Base-by-base conservation (phyloP, 176 grass and related monocot species). In the Oryza glaberrima region DNA sequence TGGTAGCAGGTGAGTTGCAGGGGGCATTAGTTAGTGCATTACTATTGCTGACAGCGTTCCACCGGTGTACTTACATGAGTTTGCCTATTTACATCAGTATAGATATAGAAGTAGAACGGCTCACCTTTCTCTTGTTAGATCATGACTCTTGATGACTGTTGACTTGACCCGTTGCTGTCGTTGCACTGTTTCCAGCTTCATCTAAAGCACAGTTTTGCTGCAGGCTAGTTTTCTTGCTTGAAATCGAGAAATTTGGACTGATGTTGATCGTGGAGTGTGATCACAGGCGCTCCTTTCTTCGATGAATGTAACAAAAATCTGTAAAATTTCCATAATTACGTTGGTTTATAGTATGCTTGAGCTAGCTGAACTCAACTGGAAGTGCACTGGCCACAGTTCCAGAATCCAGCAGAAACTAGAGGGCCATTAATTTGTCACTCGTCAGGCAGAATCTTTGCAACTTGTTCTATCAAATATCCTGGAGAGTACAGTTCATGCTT, bases 391-490 rank as follows among this genome's bases (percentile, higher is more conserved):
- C 20, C 40, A 45, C 11, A 72, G 54, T 60, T 61, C 7, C 58
- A 63, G 58, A 63, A 63, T 11, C 58, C 58, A 23, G 8, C 43
- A 73, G 71, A 72, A 72, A 46, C n/a, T 5, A 14, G 17, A 43
- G 40, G 71, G 9, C 5, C 71, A 48, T 49, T 38, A 38, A 38
- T 38, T 49, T 45, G 25, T 73, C 19, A 58, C 6, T 49, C 15
- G 36, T 58, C 32, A 8, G 4, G 28, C 19, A 46, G 20, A 76
- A 26, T 41, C 64, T 83, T 54, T 56, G 63, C 32, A n/a, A 41
- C 65, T 77, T 56, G 82, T 56, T 41, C 64, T 7, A 32, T 51
- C 73, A 77, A 77, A 77, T 32, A 56, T 69, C 46, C 54, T 64
- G 69, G 17, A 51, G 45, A 7, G 61, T 30, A 82, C 1, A 82